Percentiles rank a stretch among this genome's conserved stretches.
Evolutionary conservation across 2,329 filamentous ascomycete species (phyloP).

Genomic region (Aspergillus oerlinghausenensis): DNA sequence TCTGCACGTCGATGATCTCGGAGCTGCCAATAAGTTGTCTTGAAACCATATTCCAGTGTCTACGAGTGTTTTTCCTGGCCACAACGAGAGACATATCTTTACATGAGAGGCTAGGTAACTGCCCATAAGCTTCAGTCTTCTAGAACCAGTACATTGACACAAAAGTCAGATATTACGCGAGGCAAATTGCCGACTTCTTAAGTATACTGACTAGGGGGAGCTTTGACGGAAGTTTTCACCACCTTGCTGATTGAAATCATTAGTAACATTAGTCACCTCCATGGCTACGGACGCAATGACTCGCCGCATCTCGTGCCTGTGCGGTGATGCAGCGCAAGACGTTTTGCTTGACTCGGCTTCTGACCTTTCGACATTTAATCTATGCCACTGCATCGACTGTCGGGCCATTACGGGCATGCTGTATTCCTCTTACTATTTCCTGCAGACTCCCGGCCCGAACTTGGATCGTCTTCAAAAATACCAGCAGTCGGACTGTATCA

Average conservation of each 20-base stretch:
- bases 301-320: conserved; percentile 26
- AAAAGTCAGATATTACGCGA: neutral
- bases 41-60: neutral
- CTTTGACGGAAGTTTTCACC: neutral
- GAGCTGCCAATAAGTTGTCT: neutral
- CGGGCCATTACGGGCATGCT: conserved; percentile 47
- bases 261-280: neutral
- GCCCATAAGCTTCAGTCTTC: neutral
- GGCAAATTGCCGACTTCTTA: neutral
- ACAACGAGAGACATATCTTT: neutral
- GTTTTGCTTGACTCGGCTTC: conserved; percentile 19
- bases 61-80: neutral
- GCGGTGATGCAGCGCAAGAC: conserved; percentile 20
- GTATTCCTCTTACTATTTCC: conserved; percentile 40
- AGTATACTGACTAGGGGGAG: neutral
- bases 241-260: neutral
- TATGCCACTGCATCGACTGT: conserved; percentile 53
- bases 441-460: conserved; percentile 33
- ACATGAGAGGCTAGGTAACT: neutral
- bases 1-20: conserved; percentile 13
- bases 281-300: conserved; percentile 5
- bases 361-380: conserved; percentile 21
- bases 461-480: conserved; percentile 41
- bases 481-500: conserved; percentile 38
- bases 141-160: neutral